These are phyloP conservation scores for Chaetomiaceae sp. DNA, from an alignment of 2,329 filamentous ascomycete genomes.

Conservation along the genomic window DNA sequence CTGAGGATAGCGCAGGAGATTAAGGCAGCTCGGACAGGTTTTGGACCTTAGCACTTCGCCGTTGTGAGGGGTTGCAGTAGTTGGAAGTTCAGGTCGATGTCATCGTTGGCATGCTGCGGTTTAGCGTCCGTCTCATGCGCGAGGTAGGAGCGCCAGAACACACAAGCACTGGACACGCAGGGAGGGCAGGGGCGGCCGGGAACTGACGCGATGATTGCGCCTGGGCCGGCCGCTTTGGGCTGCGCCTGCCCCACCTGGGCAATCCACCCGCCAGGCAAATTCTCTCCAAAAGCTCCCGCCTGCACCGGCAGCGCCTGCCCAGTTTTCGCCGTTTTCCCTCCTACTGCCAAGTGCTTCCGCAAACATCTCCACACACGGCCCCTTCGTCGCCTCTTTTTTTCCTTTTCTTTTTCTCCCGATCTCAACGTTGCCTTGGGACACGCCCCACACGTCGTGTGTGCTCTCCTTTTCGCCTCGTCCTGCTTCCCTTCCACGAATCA, in stretches of 20 bases:
- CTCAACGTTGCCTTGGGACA: constrained; percentile 12
- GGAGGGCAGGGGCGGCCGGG: neutral
- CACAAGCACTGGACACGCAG: too few relatives aligned
- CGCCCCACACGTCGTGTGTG: neutral
- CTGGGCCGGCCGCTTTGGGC: constrained; percentile 14
- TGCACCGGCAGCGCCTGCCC: constrained; percentile 24
- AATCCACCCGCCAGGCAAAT: constrained; percentile 18
- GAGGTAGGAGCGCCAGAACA: too few relatives aligned
- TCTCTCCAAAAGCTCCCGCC: constrained; percentile 10
- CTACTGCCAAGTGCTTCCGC: constrained; percentile 26
- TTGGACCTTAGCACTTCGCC: too few relatives aligned
- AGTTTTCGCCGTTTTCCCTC: constrained; percentile 28
- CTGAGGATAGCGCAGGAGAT: too few relatives aligned
- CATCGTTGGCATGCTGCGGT: too few relatives aligned
- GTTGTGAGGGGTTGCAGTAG: too few relatives aligned
- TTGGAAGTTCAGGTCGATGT: too few relatives aligned
- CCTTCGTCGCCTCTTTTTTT: constrained; percentile 29
- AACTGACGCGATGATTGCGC: constrained; percentile 12
- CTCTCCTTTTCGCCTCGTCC: constrained; percentile 14
- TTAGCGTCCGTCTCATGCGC: too few relatives aligned
- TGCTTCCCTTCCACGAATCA: constrained; percentile 33
- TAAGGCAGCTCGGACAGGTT: too few relatives aligned
- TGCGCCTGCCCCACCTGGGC: constrained; percentile 21
- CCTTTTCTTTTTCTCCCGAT: constrained; percentile 29
- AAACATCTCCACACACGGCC: constrained; percentile 18